Conservation (phyloP, 495 filamentous ascomycete species). For the Cladorrhinum samala region DNA sequence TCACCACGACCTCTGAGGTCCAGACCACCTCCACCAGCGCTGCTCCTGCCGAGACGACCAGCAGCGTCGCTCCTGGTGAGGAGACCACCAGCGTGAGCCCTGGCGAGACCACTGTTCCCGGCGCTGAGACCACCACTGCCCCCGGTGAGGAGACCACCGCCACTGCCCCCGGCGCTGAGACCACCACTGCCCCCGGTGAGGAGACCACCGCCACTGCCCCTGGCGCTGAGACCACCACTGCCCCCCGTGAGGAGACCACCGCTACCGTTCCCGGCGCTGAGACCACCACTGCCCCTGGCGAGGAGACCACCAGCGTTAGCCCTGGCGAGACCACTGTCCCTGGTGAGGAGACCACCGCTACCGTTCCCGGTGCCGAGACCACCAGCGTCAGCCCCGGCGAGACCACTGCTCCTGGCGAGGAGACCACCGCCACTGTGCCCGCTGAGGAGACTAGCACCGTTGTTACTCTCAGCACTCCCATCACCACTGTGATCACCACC, state of each 20-base stretch:
- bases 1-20: conserved; percentile 8
- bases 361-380: not conserved
- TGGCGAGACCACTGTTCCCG: conserved; percentile 21
- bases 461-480: conserved; percentile 11
- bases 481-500: conserved; percentile 27
- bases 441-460: conserved; percentile 4
- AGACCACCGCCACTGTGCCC: conserved; percentile 1
- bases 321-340: conserved; percentile 11
- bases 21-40: conserved; percentile 4
- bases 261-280: conserved; percentile 7
- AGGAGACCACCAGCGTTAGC: conserved; percentile 1
- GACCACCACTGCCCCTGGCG: conserved; percentile 8
- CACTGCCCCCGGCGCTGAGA: too few relatives aligned
- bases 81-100: conserved; percentile 13
- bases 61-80: conserved; percentile 10
- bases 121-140: conserved; percentile 9
- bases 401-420: not conserved
- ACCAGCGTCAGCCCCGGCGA: not conserved
- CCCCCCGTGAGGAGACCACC: too few relatives aligned
- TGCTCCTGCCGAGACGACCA: conserved; percentile 8
- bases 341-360: conserved; percentile 15
- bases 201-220: conserved; percentile 9
- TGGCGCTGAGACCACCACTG: too few relatives aligned
- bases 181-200: conserved; percentile 18
- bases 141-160: too few relatives aligned